A percentile compares a stretch with the other conserved stretches of the same genome.
Conservation (phyloP, 306 rosid species). For the Morella rubra region DNA sequence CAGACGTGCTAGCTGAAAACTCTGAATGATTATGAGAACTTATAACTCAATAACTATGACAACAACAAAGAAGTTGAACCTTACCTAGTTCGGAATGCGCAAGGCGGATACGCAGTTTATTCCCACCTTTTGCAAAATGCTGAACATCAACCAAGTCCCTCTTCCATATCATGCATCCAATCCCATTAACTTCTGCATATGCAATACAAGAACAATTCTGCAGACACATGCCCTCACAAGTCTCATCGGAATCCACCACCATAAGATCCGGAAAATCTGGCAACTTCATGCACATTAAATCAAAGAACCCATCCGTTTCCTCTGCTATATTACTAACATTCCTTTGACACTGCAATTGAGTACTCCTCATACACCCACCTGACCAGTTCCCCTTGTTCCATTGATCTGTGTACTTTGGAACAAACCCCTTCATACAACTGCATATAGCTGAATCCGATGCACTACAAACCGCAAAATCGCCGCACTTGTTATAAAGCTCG, state of each 20-base stretch:
- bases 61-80: not conserved
- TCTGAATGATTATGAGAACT: not conserved
- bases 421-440: constrained; percentile 60
- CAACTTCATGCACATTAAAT: constrained; percentile 37
- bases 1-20: too few species aligned
- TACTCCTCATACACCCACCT: constrained; percentile 62
- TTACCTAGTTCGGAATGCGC: constrained; percentile 54
- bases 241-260: not conserved
- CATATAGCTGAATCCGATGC: constrained; percentile 35
- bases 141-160: constrained; percentile 51
- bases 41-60: not conserved
- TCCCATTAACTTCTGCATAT: constrained; percentile 53
- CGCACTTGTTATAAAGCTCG: constrained; percentile 71
- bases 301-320: constrained; percentile 53
- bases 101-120: constrained; percentile 47
- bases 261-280: constrained; percentile 62
- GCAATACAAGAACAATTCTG: constrained; percentile 54
- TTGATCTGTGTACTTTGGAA: constrained; percentile 22
- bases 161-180: constrained; percentile 76
- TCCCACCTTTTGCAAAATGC: constrained; percentile 38
- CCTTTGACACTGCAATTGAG: constrained; percentile 37
- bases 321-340: constrained; percentile 20
- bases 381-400: constrained; percentile 49
- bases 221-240: constrained; percentile 51
- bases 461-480: constrained; percentile 56